Base-by-base conservation (phyloP, 306 rosid species). In the Fagus sylvatica region DNA sequence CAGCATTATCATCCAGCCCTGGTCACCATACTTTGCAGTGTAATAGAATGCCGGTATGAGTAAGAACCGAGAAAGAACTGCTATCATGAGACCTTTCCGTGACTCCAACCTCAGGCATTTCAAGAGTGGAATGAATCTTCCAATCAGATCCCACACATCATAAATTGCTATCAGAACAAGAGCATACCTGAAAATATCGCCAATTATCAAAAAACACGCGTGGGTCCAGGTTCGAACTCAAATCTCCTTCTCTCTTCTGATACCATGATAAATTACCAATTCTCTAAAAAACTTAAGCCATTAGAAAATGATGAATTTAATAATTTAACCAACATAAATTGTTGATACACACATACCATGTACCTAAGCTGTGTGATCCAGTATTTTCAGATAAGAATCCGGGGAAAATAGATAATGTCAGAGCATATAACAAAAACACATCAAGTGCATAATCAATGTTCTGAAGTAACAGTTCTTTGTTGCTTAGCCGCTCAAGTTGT, bases 351-450 rank as follows among this genome's bases (percentile, higher is more conserved):
- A 55, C 87, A 56, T 85, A 89, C 98, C 98, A 94, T 10, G 87
- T 32, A 28, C 98, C 97, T 75, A 90, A 78, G 75, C 92, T 82
- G 81, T 94, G 97, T 49, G 81, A 51, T 75, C 97, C 97, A 4
- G 97, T 94, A 73, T 94, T 97, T 81, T 94, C 98, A 43, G 92
- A 90, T 79, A 92, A 78, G 90, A 94, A 94, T 75, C 98, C 98
- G 19, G 98, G 97, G 81, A 90, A 94, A 69, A 91, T 92, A 53
- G 98, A 89, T 39, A 95, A 61, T 48, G 97, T 89, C 34, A 95
- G 85, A 0, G 28, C 74, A 69, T 87, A 91, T 39, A 84, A 74
- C 30, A 91, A 83, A 77, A 88, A 92, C 82, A 90, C 73, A 78
- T 88, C 95, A 72, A 88, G 8, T 16, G 93, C 97, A 68, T 90